Percentiles rank a stretch among this genome's conserved stretches.
Conservation (phyloP, 176 grass and related monocot species). For the Themeda triandra region DNA sequence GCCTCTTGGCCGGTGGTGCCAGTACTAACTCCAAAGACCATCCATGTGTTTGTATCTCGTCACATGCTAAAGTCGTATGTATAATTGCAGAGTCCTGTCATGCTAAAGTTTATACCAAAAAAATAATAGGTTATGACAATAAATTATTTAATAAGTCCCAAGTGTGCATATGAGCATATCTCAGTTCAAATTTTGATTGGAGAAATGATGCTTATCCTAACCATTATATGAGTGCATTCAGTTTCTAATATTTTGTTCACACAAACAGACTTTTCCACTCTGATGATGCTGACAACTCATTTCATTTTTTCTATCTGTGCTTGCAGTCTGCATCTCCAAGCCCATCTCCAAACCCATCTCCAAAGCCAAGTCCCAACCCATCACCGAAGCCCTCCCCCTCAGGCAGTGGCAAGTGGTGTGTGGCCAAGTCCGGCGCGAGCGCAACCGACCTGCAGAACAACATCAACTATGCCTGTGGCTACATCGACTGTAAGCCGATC, state of each 20-base stretch:
- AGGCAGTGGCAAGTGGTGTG: conserved; percentile 58
- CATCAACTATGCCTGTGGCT: conserved; percentile 68
- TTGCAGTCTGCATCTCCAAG: conserved; percentile 41
- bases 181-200: neutral
- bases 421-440: conserved; percentile 40
- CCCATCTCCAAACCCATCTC: conserved; percentile 22
- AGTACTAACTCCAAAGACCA: neutral
- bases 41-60: neutral
- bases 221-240: neutral
- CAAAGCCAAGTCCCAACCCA: conserved; percentile 20
- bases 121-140: too few species aligned
- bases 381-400: conserved; percentile 10
- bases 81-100: neutral
- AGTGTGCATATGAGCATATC: neutral
- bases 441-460: conserved; percentile 53
- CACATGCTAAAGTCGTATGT: neutral
- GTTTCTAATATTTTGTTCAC: neutral
- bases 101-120: neutral
- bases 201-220: neutral
- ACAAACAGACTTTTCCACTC: neutral
- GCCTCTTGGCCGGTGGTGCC: neutral
- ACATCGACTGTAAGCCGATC: conserved; percentile 51
- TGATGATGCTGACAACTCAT: neutral
- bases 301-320: neutral
- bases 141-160: neutral